Percentiles rank a stretch among this genome's conserved stretches.
Evolutionary conservation across 192 early-diverging fungal species (phyloP).

Genomic region (Entomortierella chlamydospora): DNA sequence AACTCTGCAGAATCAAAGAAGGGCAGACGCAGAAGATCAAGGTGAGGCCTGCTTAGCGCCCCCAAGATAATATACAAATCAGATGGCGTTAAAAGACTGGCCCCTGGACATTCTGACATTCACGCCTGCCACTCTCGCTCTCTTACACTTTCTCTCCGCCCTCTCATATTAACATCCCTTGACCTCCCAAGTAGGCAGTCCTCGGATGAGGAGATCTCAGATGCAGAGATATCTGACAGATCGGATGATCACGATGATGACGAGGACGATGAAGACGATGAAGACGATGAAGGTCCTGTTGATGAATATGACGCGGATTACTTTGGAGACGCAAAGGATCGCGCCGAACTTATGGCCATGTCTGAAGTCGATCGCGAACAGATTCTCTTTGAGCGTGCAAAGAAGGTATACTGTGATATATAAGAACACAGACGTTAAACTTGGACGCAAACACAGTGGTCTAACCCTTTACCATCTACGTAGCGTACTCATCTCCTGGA

Average conservation of each 20-base stretch:
- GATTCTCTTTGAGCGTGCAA: conserved; percentile 80
- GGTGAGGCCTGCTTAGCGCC: conserved; percentile 10
- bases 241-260: conserved; percentile 56
- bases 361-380: conserved; percentile 81
- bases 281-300: conserved; percentile 68
- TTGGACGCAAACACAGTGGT: not conserved
- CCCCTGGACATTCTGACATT: too few species aligned
- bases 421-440: not conserved
- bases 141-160: too few species aligned
- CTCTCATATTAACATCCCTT: not conserved
- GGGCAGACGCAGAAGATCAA: conserved; percentile 50
- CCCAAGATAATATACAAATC: too few species aligned
- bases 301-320: conserved; percentile 81
- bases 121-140: too few species aligned
- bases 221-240: conserved; percentile 43
- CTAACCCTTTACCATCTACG: not conserved
- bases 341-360: conserved; percentile 66
- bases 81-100: not conserved
- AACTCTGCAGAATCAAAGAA: conserved; percentile 45
- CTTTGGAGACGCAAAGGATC: conserved; percentile 78
- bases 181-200: conserved; percentile 17
- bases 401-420: conserved; percentile 53
- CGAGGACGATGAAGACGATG: conserved; percentile 56
- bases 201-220: conserved; percentile 57
- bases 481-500: conserved; percentile 37